phyloP scores from a whole-genome alignment of 768 basidiomycete species.

The Cyclocybe aegerita region DNA sequence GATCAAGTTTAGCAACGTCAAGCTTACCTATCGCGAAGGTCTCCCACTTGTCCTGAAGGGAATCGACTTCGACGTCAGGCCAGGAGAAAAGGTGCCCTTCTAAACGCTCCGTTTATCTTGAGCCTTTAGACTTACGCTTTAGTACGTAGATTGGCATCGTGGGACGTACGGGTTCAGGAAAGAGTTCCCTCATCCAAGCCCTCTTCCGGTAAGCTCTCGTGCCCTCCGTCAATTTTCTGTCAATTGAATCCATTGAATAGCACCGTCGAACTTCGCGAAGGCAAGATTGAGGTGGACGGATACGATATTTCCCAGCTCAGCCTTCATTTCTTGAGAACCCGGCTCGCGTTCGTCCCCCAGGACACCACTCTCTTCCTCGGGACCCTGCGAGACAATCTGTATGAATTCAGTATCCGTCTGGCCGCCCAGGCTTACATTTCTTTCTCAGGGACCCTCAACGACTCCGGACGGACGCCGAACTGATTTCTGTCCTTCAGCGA shows the following conservation, averaged over 20 bases:
- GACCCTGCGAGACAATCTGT: constrained; percentile 44
- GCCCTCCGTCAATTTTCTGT: background rate
- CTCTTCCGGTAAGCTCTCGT: constrained; percentile 43
- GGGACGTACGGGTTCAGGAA: constrained; percentile 49
- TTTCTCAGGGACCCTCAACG: constrained; percentile 50
- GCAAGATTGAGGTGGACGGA: constrained; percentile 58
- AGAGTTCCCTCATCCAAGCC: constrained; percentile 58
- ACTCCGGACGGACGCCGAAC: constrained; percentile 54
- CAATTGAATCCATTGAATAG: constrained; percentile 24
- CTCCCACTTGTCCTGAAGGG: constrained; percentile 66
- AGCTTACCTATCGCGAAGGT: constrained; percentile 58
- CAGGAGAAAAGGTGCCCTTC: constrained; percentile 62
- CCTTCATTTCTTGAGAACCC: constrained; percentile 49
- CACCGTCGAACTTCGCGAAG: constrained; percentile 58
- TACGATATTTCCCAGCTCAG: constrained; percentile 50
- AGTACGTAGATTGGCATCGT: constrained; percentile 42
- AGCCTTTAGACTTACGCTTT: background rate
- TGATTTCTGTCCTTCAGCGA: constrained; percentile 59
- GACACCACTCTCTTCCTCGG: constrained; percentile 51
- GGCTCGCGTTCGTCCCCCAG: constrained; percentile 70
- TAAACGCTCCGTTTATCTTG: background rate
- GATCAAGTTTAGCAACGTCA: constrained; percentile 55
- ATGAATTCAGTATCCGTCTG: constrained; percentile 1
- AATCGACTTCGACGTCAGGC: constrained; percentile 50
- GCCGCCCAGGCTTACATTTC: background rate